These are phyloP conservation scores for Polychaeton citri DNA, from an alignment of 2,329 filamentous ascomycete genomes.

Conservation along the genomic window DNA sequence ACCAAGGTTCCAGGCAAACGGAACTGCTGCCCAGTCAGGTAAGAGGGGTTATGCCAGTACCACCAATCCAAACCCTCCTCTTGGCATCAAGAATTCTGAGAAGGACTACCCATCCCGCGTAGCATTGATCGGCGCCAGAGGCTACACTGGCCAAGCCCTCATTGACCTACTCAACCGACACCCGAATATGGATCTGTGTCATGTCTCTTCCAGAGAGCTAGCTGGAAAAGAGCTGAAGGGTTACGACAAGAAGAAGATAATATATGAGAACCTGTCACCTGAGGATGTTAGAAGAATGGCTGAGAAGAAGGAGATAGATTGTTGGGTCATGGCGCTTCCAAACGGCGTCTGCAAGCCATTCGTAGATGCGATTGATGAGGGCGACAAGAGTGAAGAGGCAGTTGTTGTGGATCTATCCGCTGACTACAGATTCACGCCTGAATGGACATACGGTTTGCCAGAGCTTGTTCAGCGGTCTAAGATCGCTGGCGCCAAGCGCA, in stretches of 20 bases:
- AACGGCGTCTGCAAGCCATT: conserved; percentile 92
- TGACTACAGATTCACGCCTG: conserved; percentile 78
- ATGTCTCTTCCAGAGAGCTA: conserved; percentile 89
- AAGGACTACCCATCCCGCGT: conserved; percentile 68
- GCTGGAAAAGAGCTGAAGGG: conserved; percentile 75
- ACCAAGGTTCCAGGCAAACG: conserved; percentile 7
- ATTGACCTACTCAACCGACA: conserved; percentile 79
- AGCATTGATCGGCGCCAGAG: conserved; percentile 79
- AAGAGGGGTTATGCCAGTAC: conserved; percentile 40
- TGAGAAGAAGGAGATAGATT: conserved; percentile 72
- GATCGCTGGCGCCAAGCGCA: conserved; percentile 66
- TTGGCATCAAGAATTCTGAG: conserved; percentile 76
- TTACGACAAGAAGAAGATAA: conserved; percentile 82
- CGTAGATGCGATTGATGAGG: conserved; percentile 72
- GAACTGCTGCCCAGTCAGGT: conserved; percentile 7
- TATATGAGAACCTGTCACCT: conserved; percentile 76
- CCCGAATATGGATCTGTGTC: conserved; percentile 74
- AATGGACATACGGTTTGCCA: conserved; percentile 82
- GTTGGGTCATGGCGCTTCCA: conserved; percentile 94
- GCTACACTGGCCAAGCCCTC: conserved; percentile 86
- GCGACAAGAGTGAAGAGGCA: conserved; percentile 49
- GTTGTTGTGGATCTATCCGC: conserved; percentile 91
- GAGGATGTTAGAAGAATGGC: conserved; percentile 83
- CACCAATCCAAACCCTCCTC: conserved; percentile 80
- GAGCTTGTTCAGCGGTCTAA: conserved; percentile 67